Evolutionary conservation across 768 basidiomycete genomes (phyloP).

Genomic region (Trametes punicea): DNA sequence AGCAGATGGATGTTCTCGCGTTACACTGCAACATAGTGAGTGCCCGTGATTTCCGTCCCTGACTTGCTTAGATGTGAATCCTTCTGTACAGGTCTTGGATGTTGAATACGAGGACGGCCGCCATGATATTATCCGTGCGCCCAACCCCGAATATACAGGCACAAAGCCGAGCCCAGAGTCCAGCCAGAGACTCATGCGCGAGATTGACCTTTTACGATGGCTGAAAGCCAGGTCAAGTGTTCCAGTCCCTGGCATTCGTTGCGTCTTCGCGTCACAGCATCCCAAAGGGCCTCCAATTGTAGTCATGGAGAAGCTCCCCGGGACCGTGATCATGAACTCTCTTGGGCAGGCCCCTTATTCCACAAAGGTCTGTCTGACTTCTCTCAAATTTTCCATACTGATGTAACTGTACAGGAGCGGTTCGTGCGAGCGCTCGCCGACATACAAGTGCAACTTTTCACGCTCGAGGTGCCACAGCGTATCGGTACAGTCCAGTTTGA

Average conservation of each 20-base stretch:
- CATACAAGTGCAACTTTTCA: neutral
- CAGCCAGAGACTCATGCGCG: neutral
- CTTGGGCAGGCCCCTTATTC: neutral
- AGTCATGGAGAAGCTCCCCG: neutral
- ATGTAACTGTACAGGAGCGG: slow-evolving; percentile 1
- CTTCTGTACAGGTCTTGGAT: neutral
- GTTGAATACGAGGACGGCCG: neutral
- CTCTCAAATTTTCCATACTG: neutral
- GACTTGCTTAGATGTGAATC: neutral
- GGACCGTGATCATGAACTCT: neutral
- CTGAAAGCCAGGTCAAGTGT: neutral
- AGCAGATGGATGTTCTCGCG: neutral
- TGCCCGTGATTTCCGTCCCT: neutral
- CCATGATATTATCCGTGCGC: neutral
- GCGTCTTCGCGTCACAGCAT: neutral
- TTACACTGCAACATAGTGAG: neutral
- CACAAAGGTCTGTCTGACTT: neutral
- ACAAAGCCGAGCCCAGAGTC: neutral
- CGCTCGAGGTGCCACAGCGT: slow-evolving; percentile 3
- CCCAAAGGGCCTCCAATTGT: neutral
- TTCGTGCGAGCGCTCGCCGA: slow-evolving; percentile 3
- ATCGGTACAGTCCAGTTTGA: neutral
- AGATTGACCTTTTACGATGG: slow-evolving; percentile 7
- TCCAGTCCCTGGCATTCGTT: neutral
- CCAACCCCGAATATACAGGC: neutral